Evolutionary conservation across 2,329 filamentous ascomycete species (phyloP).

Genomic region (Calcarisporium arbuscula): DNA sequence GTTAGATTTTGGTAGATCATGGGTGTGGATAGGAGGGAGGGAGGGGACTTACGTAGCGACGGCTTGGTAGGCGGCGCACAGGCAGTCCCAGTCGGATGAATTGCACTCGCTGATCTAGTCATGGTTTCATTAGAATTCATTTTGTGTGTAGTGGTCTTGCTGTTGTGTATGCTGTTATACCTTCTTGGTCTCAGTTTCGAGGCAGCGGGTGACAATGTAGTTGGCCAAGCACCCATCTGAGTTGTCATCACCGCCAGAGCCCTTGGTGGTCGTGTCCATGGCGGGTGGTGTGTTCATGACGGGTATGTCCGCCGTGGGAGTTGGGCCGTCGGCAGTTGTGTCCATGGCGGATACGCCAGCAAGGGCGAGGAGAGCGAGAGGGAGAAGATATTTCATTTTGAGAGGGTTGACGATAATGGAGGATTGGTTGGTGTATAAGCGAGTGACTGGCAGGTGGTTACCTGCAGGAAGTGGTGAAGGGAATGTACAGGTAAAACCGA

Average conservation of each 20-base stretch:
- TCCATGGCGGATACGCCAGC: conserved; percentile 18
- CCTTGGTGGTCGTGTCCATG: too few species aligned
- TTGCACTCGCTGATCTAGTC: conserved; percentile 29
- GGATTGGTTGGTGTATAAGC: conserved; percentile 10
- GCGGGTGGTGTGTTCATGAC: conserved; percentile 16
- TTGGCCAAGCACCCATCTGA: conserved; percentile 42
- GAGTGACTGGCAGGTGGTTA: conserved; percentile 9
- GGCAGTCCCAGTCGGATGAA: conserved; percentile 38
- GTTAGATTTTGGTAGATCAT: neutral
- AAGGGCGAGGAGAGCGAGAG: conserved; percentile 32
- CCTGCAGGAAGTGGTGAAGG: too few species aligned
- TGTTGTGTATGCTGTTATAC: conserved; percentile 11
- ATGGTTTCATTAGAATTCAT: neutral
- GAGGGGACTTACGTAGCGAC: conserved; percentile 37
- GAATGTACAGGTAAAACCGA: too few species aligned
- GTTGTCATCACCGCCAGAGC: too few species aligned
- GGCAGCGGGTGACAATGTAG: conserved; percentile 40
- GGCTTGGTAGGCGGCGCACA: conserved; percentile 36
- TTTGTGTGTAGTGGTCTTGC: too few species aligned
- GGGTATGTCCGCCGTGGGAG: conserved; percentile 20
- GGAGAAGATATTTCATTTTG: conserved; percentile 41
- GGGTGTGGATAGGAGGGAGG: neutral
- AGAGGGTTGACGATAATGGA: conserved; percentile 8
- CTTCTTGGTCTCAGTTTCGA: conserved; percentile 32
- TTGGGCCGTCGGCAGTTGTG: conserved; percentile 20